Conservation (phyloP, 2,329 filamentous ascomycete genomes). For the Cladobotryum protrusum region DNA sequence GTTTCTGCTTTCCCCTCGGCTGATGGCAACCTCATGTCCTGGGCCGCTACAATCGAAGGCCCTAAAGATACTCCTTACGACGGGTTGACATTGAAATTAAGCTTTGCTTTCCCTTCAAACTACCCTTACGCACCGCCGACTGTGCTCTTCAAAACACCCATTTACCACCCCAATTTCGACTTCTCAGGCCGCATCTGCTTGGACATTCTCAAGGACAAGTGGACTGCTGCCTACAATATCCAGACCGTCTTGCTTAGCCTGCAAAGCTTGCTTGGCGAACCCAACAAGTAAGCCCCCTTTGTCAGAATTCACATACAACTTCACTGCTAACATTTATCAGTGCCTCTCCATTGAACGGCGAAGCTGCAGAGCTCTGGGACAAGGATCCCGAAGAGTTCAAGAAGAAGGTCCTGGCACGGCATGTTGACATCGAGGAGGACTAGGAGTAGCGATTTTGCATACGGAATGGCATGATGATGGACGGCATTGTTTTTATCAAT, state of each 20-base stretch:
- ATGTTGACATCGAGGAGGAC: constrained; percentile 60
- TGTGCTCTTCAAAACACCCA: constrained; percentile 95
- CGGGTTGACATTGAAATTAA: constrained; percentile 82
- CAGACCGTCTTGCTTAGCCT: constrained; percentile 87
- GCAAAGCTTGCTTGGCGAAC: constrained; percentile 91
- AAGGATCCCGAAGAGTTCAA: constrained; percentile 83
- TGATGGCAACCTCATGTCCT: constrained; percentile 83
- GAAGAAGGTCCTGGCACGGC: constrained; percentile 59
- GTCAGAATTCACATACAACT: neutral
- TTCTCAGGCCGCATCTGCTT: constrained; percentile 95
- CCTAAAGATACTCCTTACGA: constrained; percentile 89
- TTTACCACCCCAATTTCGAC: constrained; percentile 98
- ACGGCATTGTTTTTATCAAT: constrained; percentile 21
- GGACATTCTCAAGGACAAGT: constrained; percentile 98
- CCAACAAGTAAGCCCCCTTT: constrained; percentile 77
- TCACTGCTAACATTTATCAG: constrained; percentile 40
- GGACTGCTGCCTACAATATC: constrained; percentile 96
- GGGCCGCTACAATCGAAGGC: constrained; percentile 90
- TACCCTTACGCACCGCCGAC: constrained; percentile 90
- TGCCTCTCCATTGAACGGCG: constrained; percentile 88
- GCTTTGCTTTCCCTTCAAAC: constrained; percentile 82
- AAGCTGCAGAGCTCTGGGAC: constrained; percentile 95
- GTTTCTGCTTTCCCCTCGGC: constrained; percentile 91
- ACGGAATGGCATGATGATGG: neutral
- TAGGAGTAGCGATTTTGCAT: constrained; percentile 4